These are phyloP conservation scores for Tausonia pullulans DNA, from an alignment of 1,284 basidiomycete genomes.

Conservation along the genomic window DNA sequence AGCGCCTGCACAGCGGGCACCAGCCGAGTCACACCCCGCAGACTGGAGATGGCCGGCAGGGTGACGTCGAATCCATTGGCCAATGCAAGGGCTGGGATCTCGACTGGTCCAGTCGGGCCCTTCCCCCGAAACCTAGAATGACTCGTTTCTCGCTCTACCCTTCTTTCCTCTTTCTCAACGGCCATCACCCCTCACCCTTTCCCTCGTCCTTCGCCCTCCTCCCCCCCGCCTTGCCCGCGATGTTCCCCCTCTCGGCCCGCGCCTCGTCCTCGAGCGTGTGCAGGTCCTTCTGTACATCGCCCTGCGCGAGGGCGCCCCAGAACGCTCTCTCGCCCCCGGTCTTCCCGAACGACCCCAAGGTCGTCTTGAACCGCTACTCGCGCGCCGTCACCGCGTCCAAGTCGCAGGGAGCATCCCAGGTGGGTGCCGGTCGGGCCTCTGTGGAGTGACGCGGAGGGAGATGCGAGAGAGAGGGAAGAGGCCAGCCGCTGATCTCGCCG, in stretches of 20 bases:
- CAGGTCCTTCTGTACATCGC: not conserved
- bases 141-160: too few species aligned
- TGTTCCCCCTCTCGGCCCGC: not conserved
- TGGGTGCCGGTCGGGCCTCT: conserved; percentile 26
- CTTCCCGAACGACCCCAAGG: not conserved
- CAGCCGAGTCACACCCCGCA: too few species aligned
- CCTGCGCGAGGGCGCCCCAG: not conserved
- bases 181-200: not conserved
- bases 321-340: not conserved
- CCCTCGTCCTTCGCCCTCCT: not conserved
- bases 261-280: not conserved
- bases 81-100: too few species aligned
- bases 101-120: too few species aligned
- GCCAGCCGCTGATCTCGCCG: not conserved
- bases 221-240: not conserved
- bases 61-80: too few species aligned
- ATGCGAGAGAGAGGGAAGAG: not conserved
- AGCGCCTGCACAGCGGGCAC: too few species aligned
- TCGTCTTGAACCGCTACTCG: conserved; percentile 66
- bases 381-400: conserved; percentile 67
- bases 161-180: too few species aligned
- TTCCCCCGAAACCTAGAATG: too few species aligned
- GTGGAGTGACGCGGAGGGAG: not conserved
- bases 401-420: conserved; percentile 86
- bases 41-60: too few species aligned